Evolutionary conservation across 176 grass and related monocot genomes (phyloP).

Genomic region (sorghum (Sorghum bicolor)): Sorghum_bicolor_NCBIv3 NC_012875.2:58131001-58131500

Average conservation of each 20-base stretch:
- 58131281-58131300: not conserved
- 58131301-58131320: not conserved
- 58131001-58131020: not conserved
- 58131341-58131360: not conserved
- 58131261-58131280: not conserved
- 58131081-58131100: slow-evolving; percentile 6
- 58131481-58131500: not conserved
- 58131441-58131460: not conserved
- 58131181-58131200: not conserved
- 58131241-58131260: not conserved
- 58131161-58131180: not conserved
- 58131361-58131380: not conserved
- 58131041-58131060: slow-evolving; percentile 36
- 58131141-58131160: not conserved
- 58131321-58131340: not conserved
- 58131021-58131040: slow-evolving; percentile 22
- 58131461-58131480: slow-evolving; percentile 29
- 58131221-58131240: slow-evolving; percentile 32
- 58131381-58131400: not conserved
- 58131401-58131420: not conserved
- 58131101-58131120: slow-evolving; percentile 50
- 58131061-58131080: slow-evolving; percentile 28
- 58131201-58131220: not conserved
- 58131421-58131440: slow-evolving; percentile 13
- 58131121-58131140: slow-evolving; percentile 39